These are phyloP conservation scores for Phytopythium ostracodes DNA, from an alignment of 352 stramenopile species.

Conservation along the genomic window DNA sequence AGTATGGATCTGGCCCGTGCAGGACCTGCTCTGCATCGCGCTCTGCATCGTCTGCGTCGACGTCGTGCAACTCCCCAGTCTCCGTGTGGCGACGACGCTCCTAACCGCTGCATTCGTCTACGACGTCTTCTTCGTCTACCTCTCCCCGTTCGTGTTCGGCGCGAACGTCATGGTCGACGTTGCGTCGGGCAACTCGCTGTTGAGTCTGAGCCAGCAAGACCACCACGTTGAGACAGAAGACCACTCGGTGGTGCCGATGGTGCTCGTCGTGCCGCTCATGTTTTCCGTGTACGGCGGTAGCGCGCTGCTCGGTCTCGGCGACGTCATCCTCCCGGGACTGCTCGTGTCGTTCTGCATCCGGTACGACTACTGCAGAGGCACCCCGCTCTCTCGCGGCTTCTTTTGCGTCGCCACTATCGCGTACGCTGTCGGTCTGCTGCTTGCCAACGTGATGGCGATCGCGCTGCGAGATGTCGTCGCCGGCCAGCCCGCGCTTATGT, in stretches of 20 bases:
- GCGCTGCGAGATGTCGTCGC: conserved; percentile 82
- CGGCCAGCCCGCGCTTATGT: conserved; percentile 94
- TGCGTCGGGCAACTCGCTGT: conserved; percentile 44
- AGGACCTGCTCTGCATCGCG: conserved; percentile 85
- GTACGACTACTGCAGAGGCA: conserved; percentile 82
- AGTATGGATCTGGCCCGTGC: conserved; percentile 75
- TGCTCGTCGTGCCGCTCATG: conserved; percentile 87
- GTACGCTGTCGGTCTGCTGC: conserved; percentile 89
- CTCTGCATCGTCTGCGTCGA: conserved; percentile 89
- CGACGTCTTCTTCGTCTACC: conserved; percentile 94
- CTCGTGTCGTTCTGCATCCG: conserved; percentile 90
- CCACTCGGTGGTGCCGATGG: conserved; percentile 39
- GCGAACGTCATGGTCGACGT: conserved; percentile 92
- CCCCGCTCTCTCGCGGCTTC: conserved; percentile 60
- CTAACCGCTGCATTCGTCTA: conserved; percentile 89
- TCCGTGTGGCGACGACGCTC: conserved; percentile 81
- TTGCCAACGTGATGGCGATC: conserved; percentile 91
- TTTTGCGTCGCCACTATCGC: conserved; percentile 59
- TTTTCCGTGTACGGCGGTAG: conserved; percentile 87
- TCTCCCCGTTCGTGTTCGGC: conserved; percentile 81
- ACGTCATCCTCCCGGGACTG: conserved; percentile 92
- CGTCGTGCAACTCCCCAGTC: conserved; percentile 69
- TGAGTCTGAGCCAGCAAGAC: conserved; percentile 1
- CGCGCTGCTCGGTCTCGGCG: conserved; percentile 90
- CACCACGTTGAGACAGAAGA: conserved; percentile 17